These are phyloP conservation scores for Termitomyces sp. DNA, from an alignment of 768 basidiomycete genomes.

Conservation along the genomic window DNA sequence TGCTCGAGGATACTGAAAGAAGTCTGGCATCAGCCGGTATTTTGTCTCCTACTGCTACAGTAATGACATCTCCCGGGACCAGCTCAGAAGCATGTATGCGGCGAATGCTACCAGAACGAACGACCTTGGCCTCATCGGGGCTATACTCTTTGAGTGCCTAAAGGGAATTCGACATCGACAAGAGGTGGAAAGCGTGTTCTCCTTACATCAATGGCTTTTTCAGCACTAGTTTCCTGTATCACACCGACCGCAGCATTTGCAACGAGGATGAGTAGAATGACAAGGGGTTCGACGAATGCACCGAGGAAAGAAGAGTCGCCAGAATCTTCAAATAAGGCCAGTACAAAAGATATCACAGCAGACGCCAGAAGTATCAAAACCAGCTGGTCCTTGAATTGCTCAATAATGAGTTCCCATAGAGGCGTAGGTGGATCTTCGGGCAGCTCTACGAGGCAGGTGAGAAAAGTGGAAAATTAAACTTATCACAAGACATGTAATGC, in stretches of 20 bases:
- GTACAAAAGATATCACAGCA: conserved; percentile 87
- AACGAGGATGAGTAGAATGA: conserved; percentile 92
- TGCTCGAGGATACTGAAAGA: conserved; percentile 84
- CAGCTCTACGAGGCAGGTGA: conserved; percentile 50
- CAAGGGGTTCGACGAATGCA: conserved; percentile 92
- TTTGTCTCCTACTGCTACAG: conserved; percentile 90
- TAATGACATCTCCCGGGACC: conserved; percentile 92
- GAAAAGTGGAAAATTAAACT: not conserved
- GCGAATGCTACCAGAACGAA: conserved; percentile 62
- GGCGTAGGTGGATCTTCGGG: conserved; percentile 92
- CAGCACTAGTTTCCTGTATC: conserved; percentile 93
- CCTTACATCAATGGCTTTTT: conserved; percentile 94
- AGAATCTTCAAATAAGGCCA: conserved; percentile 82
- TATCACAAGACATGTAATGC: conserved; percentile 11
- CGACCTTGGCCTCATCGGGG: conserved; percentile 90
- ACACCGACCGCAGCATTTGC: conserved; percentile 98
- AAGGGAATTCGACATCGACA: not conserved
- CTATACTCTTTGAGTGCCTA: conserved; percentile 97
- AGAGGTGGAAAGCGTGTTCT: conserved; percentile 3
- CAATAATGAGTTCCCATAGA: conserved; percentile 91
- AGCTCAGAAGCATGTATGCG: conserved; percentile 84
- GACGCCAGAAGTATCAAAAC: conserved; percentile 95
- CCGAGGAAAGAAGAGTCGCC: conserved; percentile 61
- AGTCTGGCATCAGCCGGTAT: conserved; percentile 93
- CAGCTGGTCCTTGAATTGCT: conserved; percentile 98